Conservation (phyloP, 164 flowering plant species). For the Aristolochia fimbriata region DNA sequence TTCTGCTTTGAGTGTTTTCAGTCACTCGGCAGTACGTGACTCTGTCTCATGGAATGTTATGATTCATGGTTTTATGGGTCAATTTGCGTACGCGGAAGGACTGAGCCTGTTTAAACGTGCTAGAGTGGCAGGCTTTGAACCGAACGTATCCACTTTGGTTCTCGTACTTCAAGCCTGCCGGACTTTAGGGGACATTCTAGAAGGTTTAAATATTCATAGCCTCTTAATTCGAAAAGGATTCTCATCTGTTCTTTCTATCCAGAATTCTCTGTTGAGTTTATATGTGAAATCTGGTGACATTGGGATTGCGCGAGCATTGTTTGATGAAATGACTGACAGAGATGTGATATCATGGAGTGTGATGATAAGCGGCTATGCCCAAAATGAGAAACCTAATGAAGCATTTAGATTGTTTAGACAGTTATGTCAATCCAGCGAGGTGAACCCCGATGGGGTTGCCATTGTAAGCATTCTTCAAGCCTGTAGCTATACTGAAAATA, state of each 20-base stretch:
- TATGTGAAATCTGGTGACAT: constrained; percentile 26
- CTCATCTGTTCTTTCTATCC: constrained; percentile 30
- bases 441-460: constrained; percentile 46
- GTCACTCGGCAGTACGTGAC: constrained; percentile 28
- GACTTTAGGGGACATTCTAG: constrained; percentile 10
- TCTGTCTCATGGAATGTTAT: constrained; percentile 76
- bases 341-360: constrained; percentile 84
- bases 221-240: constrained; percentile 50
- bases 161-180: constrained; percentile 53
- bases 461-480: constrained; percentile 53
- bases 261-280: constrained; percentile 50
- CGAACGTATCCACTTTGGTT: constrained; percentile 58
- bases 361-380: constrained; percentile 53
- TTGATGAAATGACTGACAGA: constrained; percentile 64
- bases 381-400: constrained; percentile 22
- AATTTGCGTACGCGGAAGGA: constrained; percentile 34
- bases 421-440: constrained; percentile 26
- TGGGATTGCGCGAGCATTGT: constrained; percentile 32
- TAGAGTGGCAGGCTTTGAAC: constrained; percentile 41
- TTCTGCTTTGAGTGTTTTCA: constrained; percentile 37
- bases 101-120: constrained; percentile 41
- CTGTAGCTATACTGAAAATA: constrained; percentile 29
- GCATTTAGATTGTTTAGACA: constrained; percentile 39
- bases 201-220: constrained; percentile 42
- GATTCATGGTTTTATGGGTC: constrained; percentile 39